phyloP scores from a whole-genome alignment of 2,329 filamentous ascomycete genomes.

The Parastagonospora avenae region DNA sequence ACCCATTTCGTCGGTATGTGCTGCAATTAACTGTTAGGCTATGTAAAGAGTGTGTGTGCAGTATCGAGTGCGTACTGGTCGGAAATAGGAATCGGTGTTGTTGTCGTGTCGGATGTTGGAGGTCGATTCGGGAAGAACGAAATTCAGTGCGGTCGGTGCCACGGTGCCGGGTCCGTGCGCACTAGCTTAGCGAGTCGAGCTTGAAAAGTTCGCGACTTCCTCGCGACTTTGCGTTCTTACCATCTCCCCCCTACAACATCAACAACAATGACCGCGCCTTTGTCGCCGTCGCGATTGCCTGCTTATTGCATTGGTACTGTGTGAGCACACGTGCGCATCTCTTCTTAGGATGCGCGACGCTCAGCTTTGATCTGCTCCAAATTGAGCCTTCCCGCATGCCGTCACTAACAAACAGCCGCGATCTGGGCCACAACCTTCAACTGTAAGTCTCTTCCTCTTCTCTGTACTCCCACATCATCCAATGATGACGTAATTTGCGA shows the following conservation, averaged over 20 bases:
- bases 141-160: conserved; percentile 11
- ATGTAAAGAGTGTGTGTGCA: conserved; percentile 22
- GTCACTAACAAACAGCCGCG: neutral
- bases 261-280: neutral
- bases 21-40: conserved; percentile 36
- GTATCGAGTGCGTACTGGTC: conserved; percentile 45
- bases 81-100: conserved; percentile 44
- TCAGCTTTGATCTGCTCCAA: neutral
- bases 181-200: conserved; percentile 7
- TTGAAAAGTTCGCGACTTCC: conserved; percentile 20
- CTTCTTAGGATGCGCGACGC: neutral
- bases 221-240: conserved; percentile 9
- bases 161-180: neutral
- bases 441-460: conserved; percentile 26
- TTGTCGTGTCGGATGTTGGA: conserved; percentile 35
- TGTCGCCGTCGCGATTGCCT: neutral
- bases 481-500: conserved; percentile 99
- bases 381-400: neutral
- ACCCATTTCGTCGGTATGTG: conserved; percentile 52
- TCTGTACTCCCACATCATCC: conserved; percentile 19
- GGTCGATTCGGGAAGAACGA: conserved; percentile 14
- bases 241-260: conserved; percentile 2
- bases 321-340: neutral
- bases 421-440: neutral
- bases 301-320: neutral